Evolutionary conservation across 208 protist species (phyloP).

Genomic region (Leishmania major): DNA sequence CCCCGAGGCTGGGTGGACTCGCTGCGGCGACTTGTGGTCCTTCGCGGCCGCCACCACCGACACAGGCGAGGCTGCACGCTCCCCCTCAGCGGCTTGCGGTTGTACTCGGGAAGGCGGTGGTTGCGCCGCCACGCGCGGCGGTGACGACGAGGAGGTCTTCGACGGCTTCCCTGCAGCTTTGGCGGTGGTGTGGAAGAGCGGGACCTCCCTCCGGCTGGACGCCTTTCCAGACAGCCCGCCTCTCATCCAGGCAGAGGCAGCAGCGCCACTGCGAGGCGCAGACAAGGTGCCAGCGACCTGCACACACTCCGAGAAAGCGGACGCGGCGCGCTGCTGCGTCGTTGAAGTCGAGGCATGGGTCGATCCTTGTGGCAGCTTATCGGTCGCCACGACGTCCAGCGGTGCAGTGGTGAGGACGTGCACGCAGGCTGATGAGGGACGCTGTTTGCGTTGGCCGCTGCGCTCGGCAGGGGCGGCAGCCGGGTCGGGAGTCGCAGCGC

Average conservation of each 20-base stretch:
- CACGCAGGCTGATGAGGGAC: conserved; percentile 24
- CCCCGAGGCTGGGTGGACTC: background rate
- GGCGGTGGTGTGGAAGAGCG: background rate
- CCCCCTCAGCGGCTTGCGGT: background rate
- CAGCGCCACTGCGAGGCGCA: background rate
- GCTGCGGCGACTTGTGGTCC: background rate
- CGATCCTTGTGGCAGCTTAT: background rate
- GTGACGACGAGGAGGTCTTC: background rate
- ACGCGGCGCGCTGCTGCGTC: conserved; percentile 20
- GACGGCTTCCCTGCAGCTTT: background rate
- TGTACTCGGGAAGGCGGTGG: background rate
- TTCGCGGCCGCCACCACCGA: background rate
- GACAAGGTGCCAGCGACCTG: background rate
- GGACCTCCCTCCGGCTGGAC: background rate
- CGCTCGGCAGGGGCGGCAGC: background rate
- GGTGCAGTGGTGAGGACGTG: background rate
- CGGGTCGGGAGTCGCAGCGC: background rate
- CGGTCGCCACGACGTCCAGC: background rate
- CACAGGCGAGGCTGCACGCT: background rate
- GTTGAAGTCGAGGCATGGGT: background rate
- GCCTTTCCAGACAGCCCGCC: background rate
- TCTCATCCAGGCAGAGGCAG: background rate
- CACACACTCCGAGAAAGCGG: conserved; percentile 8
- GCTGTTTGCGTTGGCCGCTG: conserved; percentile 1
- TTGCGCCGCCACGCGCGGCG: background rate